Evolutionary conservation across 768 basidiomycete species (phyloP).

Genomic region (Suillus bovinus): DNA sequence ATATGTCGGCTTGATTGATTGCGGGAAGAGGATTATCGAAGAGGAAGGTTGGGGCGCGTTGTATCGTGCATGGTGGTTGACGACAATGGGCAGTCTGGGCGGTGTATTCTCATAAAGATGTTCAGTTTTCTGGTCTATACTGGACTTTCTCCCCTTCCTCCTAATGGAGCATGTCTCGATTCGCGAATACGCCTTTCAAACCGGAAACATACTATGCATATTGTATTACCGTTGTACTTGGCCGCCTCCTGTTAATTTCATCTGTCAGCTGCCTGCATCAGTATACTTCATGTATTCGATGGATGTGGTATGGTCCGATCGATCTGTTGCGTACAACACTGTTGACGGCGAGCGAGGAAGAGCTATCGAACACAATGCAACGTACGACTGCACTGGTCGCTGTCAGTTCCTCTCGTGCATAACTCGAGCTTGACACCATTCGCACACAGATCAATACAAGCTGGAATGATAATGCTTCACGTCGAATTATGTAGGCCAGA

Average conservation of each 20-base stretch:
- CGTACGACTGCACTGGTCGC: background rate
- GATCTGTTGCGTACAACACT: background rate
- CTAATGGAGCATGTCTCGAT: too few relatives aligned
- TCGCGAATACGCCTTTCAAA: background rate
- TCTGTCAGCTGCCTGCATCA: too few relatives aligned
- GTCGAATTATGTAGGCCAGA: background rate
- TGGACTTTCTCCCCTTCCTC: background rate
- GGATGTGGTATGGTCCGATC: background rate
- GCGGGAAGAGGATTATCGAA: constrained; percentile 70
- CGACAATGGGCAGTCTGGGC: constrained; percentile 58
- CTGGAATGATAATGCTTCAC: background rate
- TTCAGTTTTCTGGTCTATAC: background rate
- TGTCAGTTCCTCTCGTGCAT: background rate
- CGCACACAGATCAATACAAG: background rate
- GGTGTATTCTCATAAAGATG: constrained; percentile 44
- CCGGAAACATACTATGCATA: constrained; percentile 3
- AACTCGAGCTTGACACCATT: background rate
- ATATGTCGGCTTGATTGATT: constrained; percentile 73
- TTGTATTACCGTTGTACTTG: constrained; percentile 19
- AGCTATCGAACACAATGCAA: background rate
- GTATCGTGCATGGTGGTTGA: constrained; percentile 88
- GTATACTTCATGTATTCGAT: background rate
- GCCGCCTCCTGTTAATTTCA: background rate
- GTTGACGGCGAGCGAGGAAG: background rate
- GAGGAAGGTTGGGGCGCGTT: constrained; percentile 78